These are phyloP conservation scores for Cystofilobasidium macerans DNA, from an alignment of 768 basidiomycete species.

Conservation along the genomic window DNA sequence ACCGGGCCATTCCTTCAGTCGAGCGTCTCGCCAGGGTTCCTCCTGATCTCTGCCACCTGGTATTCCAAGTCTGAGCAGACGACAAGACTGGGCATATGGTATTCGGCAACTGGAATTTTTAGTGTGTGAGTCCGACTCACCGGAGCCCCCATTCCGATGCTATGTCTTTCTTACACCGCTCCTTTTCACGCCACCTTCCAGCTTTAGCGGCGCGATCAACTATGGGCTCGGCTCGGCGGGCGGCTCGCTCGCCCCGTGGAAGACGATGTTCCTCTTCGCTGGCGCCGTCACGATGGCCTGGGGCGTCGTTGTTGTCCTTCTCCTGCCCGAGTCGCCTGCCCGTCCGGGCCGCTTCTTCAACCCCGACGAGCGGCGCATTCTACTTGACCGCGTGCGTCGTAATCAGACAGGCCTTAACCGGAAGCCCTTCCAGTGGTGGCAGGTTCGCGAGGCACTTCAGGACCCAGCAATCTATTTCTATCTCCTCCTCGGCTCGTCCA, in stretches of 20 bases:
- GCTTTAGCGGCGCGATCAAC: slow-evolving; percentile 39
- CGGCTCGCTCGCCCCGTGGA: slow-evolving; percentile 30
- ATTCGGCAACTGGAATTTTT: slow-evolving; percentile 32
- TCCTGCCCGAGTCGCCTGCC: slow-evolving; percentile 37
- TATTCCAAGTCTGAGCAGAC: slow-evolving; percentile 39
- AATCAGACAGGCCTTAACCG: slow-evolving; percentile 26
- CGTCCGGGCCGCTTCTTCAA: slow-evolving; percentile 34
- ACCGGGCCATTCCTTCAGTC: slow-evolving; percentile 18
- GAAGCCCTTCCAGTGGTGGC: slow-evolving; percentile 30
- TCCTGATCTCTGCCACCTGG: slow-evolving; percentile 39
- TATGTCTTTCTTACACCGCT: too few species aligned
- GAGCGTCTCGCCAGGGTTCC: slow-evolving; percentile 39
- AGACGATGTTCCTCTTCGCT: slow-evolving; percentile 32
- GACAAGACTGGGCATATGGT: slow-evolving; percentile 37
- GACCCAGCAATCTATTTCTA: slow-evolving; percentile 39
- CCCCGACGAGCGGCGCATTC: slow-evolving; percentile 31
- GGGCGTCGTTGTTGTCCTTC: slow-evolving; percentile 36
- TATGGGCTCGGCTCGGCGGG: slow-evolving; percentile 34
- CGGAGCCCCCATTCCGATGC: too few species aligned
- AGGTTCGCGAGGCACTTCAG: slow-evolving; percentile 34
- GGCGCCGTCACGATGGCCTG: slow-evolving; percentile 9
- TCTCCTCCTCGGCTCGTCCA: slow-evolving; percentile 35
- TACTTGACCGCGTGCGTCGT: slow-evolving; percentile 30
- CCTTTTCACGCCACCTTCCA: too few species aligned
- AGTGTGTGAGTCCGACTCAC: too few species aligned